Base-by-base conservation (phyloP, 139 green algal species). In the Closterium sp. region DNA sequence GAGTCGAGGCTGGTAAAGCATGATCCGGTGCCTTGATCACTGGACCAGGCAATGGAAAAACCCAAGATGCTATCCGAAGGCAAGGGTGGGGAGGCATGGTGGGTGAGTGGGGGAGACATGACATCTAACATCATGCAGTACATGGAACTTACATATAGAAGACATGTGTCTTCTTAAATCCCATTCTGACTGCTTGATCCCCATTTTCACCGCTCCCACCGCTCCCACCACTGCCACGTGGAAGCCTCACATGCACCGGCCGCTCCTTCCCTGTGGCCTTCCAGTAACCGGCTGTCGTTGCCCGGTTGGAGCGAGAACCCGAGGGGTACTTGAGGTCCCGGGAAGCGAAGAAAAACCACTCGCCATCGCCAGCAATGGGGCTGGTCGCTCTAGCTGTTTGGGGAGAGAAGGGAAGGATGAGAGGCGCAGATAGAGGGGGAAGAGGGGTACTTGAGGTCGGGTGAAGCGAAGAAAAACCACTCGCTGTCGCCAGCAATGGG, bases 301-400 rank as follows among this genome's bases (percentile, higher is more conserved):
- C 89, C 0, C 89, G 23, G 69, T 91, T 91, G 23, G 69, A 89
- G 3, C 89, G 23, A 5, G 81, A 33, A 33, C 89, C 89, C 64
- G 89, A 89, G 31, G 89, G 89, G 89, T 91, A 91, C 36, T 91
- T 91, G 31, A 83, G 89, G 69, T 91, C 89, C 5, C 89, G 89
- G 34, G 89, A 4, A 23, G 43, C 89, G 25, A 89, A 91, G 89
- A 91, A 91, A 28, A 89, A 91, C 89, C 89, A 91, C 66, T 91
- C 89, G 30, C 19, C 81, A 8, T 91, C 89, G 28, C 55, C 16
- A 76, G 55, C 55, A 28, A 76, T 28, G 5, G 55, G 55, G 55
- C 55, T 28, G 5, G 55, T 76, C 25, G 55, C 55, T 76, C 16
- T 76, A 19, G 55, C 55, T 76, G 55, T 16, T 16, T 28, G 12